Base-by-base conservation (phyloP, 371 early-diverging fungal species). In the Syncephalastrum racemosum region DNA sequence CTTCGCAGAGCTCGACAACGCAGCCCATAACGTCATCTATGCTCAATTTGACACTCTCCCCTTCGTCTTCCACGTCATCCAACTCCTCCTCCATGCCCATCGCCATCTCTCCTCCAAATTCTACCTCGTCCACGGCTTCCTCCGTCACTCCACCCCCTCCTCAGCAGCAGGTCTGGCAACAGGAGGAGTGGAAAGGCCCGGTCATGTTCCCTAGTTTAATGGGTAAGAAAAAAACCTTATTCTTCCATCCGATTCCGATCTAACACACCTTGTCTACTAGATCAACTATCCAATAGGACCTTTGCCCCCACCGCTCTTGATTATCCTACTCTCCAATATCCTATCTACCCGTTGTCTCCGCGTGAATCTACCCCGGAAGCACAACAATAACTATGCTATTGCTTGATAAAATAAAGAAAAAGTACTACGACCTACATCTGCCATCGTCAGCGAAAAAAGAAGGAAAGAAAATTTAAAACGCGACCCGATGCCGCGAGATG, bases 201-300 rank as follows among this genome's bases (percentile, higher is more conserved):
- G 31, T 57, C 15, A 46, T 65, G 20, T 70, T 75, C 53, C 76
- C 76, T 16, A 75, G 76, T 53, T 53, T 75, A 31, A 75, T 70
- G 70, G 76, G 73, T 75, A 71, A 62, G 44, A 39, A 24, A 48
- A 24, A 41, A 40, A 46, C 36, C 36, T 53, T 53, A 19, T 41
- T 23, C 22, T 40, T 31, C 36, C 12, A 31, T 31, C 36, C 36
- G 36, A 31, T 31, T 31, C 36, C 36, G 36, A 31, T 31, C 36
- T 31, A 31, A 31, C 36, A 31, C 36, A 31, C 36, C 36, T 31
- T 10, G 10, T 2, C 36, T 8, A n/a, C 22, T 27, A 62, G 62
- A 62, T 4, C 62, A 62, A 62, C 31, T 62, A 16, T 62, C 62
- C 24, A 50, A 46, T 24, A 50, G 57, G 42, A 62, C 62, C 15